Evolutionary conservation across 2,329 filamentous ascomycete genomes (phyloP).

Genomic region (Microdochium trichocladiopsis): DNA sequence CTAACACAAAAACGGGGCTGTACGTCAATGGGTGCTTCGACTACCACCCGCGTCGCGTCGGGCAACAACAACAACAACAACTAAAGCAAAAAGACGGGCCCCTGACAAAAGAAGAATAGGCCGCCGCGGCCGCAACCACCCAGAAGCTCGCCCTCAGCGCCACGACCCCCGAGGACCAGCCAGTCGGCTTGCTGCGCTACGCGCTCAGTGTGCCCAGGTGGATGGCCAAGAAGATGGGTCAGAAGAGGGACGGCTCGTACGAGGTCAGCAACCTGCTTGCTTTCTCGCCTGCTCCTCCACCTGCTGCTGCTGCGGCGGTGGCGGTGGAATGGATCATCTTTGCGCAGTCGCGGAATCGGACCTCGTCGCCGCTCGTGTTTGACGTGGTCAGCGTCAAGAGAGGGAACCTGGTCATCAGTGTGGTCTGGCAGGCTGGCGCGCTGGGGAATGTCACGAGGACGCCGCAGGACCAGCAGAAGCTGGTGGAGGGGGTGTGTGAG

Average conservation of each 20-base stretch:
- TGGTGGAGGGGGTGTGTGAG: conserved; percentile 6
- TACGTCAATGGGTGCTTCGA: conserved; percentile 21
- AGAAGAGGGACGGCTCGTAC: conserved; percentile 29
- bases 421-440: conserved; percentile 34
- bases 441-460: conserved; percentile 20
- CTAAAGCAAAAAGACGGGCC: neutral
- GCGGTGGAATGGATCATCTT: conserved; percentile 27
- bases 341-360: conserved; percentile 31
- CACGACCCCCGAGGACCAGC: conserved; percentile 11
- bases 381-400: conserved; percentile 30
- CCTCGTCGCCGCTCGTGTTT: conserved; percentile 28
- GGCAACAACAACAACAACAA: too few species aligned
- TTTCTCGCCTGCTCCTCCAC: conserved; percentile 15
- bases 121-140: conserved; percentile 20
- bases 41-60: conserved; percentile 9
- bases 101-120: conserved; percentile 22
- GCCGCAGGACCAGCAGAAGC: conserved; percentile 16
- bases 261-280: conserved; percentile 37
- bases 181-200: conserved; percentile 34
- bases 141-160: conserved; percentile 21
- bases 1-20: conserved; percentile 22
- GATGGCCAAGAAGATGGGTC: conserved; percentile 27
- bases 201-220: conserved; percentile 28
- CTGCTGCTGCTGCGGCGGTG: too few species aligned
- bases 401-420: conserved; percentile 26